Evolutionary conservation across 768 basidiomycete genomes (phyloP), one percentile per base, ranked within the genome.

Genomic region (Gymnopilus junonius): DNA sequence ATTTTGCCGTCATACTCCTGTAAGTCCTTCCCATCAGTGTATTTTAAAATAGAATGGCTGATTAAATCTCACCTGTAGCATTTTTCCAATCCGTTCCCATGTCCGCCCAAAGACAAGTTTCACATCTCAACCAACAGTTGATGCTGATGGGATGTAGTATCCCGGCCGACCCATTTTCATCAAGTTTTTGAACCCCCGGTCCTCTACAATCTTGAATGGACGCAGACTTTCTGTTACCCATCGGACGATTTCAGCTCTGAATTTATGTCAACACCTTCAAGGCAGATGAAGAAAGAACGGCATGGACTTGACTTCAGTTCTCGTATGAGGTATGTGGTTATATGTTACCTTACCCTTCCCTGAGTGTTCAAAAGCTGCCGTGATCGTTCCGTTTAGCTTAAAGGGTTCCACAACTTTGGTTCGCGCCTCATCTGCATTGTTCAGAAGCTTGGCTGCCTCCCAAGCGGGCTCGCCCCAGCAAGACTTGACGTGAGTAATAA

Each of bases 391-490:
- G 15, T 39, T 12, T 4, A 11, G 8, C 8, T 39, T 39, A 14
- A 39, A 39, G 4, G 37, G 37, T 14, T 39, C 15, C 37, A 39
- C 8, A 4, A 39, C 37, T 4, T 39, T 17, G 3, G 37, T 39
- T 17, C 37, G 37, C 4, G 37, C 37, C 11, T 12, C 37, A 12
- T 14, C 37, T 8, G 14, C 14, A 3, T 4, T 25, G 4, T 10
- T 45, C 6, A 4, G 14, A 23, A 5, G 5, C 12, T 3, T 12
- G 20, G 43, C 43, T 14, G 42, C 34, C 34, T 59, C 20, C 12
- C 55, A 54, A 6, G 58, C 58, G 21, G 42, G 25, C 4, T 58
- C 35, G 10, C 58, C 31, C 63, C 58, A 64, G 58, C 63, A 59
- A 2, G 23, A 32, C 46, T 59, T 55, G n/a, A 50, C 63, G 35